Base-by-base conservation (phyloP, 805 yeast species). In the Hanseniaspora meyeri region DNA sequence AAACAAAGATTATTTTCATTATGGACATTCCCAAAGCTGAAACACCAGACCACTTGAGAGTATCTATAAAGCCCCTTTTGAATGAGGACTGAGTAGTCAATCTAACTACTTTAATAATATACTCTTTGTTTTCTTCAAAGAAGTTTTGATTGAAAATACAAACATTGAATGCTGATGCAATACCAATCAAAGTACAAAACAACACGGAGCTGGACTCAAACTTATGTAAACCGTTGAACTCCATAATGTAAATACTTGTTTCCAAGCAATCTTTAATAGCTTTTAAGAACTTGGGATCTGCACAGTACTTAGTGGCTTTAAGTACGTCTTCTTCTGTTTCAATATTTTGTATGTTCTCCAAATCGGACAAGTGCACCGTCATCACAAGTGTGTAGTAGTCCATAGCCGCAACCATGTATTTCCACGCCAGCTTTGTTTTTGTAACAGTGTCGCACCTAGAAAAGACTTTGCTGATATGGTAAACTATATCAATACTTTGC, bases 41-140 rank as follows among this genome's bases (percentile, higher is more conserved):
- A 11, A 50, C 17, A 10, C 40, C 55, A 20, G 51, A 43, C 58
- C 58, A 56, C 19, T 39, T 56, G 4, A 56, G 37, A 7, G 55
- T 49, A 50, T 56, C 55, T 31, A 56, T 50, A n/a, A 50, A 56
- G 1, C 58, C 55, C 20, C 16, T 32, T 40, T 40, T 36, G 2
- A n/a, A 40, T 3, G 47, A 7, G 4, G 37, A 19, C 5, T 19
- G 38, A 0, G 40, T 39, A 5, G 50, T 4, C n/a, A 40, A 14
- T 36, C 50, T 56, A 7, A 56, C 29, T 10, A 39, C 43, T 27
- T 50, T 32, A n/a, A 56, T 27, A 11, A 56, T 31, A 16, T 32
- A 17, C 9, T 49, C 20, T 16, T 43, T 32, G 27, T 56, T 43
- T 17, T 45, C 27, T 24, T 50, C 42, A 17, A 56, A 50, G 24